phyloP scores from a whole-genome alignment of 2,329 filamentous ascomycete genomes.

The Cryphonectria carpinicola region DNA sequence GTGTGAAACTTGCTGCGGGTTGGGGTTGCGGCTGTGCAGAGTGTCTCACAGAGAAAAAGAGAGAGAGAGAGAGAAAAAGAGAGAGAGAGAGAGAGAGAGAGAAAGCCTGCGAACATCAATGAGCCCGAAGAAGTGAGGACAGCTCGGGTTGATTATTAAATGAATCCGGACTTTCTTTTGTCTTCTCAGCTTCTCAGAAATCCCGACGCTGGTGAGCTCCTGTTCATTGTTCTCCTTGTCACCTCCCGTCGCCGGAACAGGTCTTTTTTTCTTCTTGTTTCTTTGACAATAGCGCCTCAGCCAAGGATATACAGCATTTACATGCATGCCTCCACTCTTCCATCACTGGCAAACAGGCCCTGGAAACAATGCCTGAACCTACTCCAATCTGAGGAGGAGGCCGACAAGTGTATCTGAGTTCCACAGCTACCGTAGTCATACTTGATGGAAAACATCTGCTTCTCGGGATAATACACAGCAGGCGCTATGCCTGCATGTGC shows the following conservation, averaged over 20 bases:
- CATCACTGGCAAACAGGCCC: background rate
- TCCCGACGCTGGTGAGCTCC: background rate
- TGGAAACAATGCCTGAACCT: conserved; percentile 4
- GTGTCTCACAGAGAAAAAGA: too few species aligned
- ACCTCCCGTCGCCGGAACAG: conserved; percentile 21
- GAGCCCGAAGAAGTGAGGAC: background rate
- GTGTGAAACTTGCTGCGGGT: background rate
- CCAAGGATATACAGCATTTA: background rate
- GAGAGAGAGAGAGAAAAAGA: background rate
- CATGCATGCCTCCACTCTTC: conserved; percentile 5
- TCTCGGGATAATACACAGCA: background rate
- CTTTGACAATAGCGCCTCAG: conserved; percentile 15
- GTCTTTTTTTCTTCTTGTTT: background rate
- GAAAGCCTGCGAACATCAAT: background rate
- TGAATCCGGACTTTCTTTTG: conserved; percentile 14
- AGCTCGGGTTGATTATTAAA: background rate
- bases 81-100: background rate
- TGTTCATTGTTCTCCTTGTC: conserved; percentile 22
- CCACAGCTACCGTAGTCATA: background rate
- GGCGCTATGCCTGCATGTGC: background rate
- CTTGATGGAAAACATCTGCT: background rate
- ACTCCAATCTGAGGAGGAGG: background rate
- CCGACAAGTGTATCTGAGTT: background rate
- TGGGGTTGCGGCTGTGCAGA: background rate
- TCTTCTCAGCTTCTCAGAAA: background rate